phyloP scores from a whole-genome alignment of 2,329 filamentous ascomycete genomes.

The Beauveria caledonica region DNA sequence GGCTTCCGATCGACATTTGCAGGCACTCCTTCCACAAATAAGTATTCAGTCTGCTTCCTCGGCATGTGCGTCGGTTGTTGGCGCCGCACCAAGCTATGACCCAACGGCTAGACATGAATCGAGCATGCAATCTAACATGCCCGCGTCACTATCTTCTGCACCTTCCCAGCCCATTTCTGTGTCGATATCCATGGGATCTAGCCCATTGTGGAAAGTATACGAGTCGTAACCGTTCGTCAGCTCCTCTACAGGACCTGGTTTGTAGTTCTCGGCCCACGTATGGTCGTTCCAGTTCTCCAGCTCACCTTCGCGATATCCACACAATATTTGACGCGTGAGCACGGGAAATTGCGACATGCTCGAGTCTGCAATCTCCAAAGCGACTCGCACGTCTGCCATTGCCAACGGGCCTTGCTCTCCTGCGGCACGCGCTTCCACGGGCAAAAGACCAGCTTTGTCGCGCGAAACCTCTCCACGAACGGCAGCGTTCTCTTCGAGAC shows the following conservation, averaged over 20 bases:
- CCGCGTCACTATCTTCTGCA: slow-evolving; percentile 41
- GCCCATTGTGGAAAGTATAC: slow-evolving; percentile 37
- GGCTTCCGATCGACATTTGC: too few species aligned
- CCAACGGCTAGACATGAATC: slow-evolving; percentile 47
- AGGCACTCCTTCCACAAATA: background rate
- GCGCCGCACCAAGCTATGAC: slow-evolving; percentile 18
- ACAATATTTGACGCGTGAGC: slow-evolving; percentile 60
- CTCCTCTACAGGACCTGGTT: slow-evolving; percentile 21
- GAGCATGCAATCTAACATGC: slow-evolving; percentile 46
- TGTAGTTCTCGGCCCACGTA: slow-evolving; percentile 38
- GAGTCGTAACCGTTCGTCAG: slow-evolving; percentile 27
- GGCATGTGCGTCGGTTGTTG: background rate
- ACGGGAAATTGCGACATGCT: slow-evolving; percentile 72
- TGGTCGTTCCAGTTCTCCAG: slow-evolving; percentile 59
- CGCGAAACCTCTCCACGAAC: slow-evolving; percentile 65
- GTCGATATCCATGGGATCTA: slow-evolving; percentile 54
- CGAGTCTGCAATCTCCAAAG: slow-evolving; percentile 66
- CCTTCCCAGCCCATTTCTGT: slow-evolving; percentile 55
- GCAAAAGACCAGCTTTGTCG: slow-evolving; percentile 70
- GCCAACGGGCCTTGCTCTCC: slow-evolving; percentile 63
- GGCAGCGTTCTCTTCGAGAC: slow-evolving; percentile 65
- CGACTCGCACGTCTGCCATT: slow-evolving; percentile 70
- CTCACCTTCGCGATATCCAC: slow-evolving; percentile 67
- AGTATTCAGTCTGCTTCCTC: too few species aligned
- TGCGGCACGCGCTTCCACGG: slow-evolving; percentile 70